Percentiles rank a stretch among this genome's conserved stretches.
Conservation (phyloP, 164 flowering plant genomes). For the Tetracentron sinense region DNA sequence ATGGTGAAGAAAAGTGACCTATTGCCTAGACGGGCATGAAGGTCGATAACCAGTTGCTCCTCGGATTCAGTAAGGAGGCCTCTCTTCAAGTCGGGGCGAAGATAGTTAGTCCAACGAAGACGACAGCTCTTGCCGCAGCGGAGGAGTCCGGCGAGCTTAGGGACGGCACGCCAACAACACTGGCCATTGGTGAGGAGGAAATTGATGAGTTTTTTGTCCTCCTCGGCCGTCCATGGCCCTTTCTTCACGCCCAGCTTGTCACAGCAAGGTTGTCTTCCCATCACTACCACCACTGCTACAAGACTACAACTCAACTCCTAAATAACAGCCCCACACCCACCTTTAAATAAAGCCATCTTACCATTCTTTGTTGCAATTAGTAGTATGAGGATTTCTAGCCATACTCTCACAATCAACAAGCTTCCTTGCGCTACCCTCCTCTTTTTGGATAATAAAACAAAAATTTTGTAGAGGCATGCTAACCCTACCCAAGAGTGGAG, state of each 20-base stretch:
- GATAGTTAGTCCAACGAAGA: conserved; percentile 91
- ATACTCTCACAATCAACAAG: too few relatives aligned
- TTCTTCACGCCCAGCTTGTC: conserved; percentile 92
- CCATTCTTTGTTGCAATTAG: not conserved
- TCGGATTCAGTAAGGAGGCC: conserved; percentile 79
- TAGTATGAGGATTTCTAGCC: too few relatives aligned
- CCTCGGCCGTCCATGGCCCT: conserved; percentile 98
- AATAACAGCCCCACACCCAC: conserved; percentile 44
- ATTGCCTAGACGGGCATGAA: conserved; percentile 87
- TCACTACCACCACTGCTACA: conserved; percentile 14
- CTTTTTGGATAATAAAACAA: too few relatives aligned
- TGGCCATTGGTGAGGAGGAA: conserved; percentile 86
- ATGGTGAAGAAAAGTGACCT: conserved; percentile 31
- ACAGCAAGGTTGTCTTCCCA: conserved; percentile 95
- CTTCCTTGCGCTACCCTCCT: too few relatives aligned
- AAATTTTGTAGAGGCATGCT: too few relatives aligned
- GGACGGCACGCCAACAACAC: conserved; percentile 92
- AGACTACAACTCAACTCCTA: conserved; percentile 13
- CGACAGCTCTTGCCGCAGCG: conserved; percentile 94
- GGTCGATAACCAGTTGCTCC: conserved; percentile 80
- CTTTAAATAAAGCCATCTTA: conserved; percentile 29
- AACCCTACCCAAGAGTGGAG: not conserved
- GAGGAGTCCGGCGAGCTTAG: conserved; percentile 84
- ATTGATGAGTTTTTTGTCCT: conserved; percentile 84
- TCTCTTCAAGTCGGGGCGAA: conserved; percentile 82